Base-by-base conservation (phyloP, 148 eudicot species). In the Gaultheria prostrata region DNA sequence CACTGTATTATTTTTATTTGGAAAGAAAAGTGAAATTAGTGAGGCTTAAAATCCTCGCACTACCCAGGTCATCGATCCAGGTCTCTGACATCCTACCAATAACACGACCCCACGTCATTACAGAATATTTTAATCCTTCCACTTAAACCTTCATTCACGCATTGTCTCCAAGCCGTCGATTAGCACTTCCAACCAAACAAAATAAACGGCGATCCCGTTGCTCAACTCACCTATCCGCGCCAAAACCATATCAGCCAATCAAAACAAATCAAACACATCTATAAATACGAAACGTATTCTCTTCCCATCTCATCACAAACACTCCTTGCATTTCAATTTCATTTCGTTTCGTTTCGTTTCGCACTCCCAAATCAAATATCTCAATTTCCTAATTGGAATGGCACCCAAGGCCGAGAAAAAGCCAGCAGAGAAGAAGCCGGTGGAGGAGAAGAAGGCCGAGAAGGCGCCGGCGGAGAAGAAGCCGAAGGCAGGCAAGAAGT, bases 401-500 rank as follows among this genome's bases (percentile, higher is more conserved):
- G 83, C 92, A 4, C 70, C 70, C 70, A 63, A 63, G 70, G 70
- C 70, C 28, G 67, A 61, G 67, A 61, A 61, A 26, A 61, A 61
- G 67, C 67, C 67, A 3, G 67, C 67, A 0, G 70, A 63, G 70
- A 63, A 63, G 70, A 63, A 63, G 70, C 70, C 70, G 3, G 70
- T 14, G 70, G 70, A 63, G 70, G 70, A 63, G 70, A 63, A 63
- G 30, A 63, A 63, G 70, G 70, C 70, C 30, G 70, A 63, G 70
- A 63, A 63, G 70, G 32, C 30, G 0, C 70, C 70, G 70, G 70
- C 70, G 70, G 70, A 63, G 30, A 63, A 63, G 70, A 63, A 63
- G 70, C 70, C 92, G 0, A 90, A 88, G 80, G 93, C 93, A 76
- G 93, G 93, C 0, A 91, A 91, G 87, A 91, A 91, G 59, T 90